A percentile compares a stretch with the other conserved stretches of the same genome.
phyloP scores from a whole-genome alignment of 108 stramenopile genomes.

The Discostella stelligeroides region DNA sequence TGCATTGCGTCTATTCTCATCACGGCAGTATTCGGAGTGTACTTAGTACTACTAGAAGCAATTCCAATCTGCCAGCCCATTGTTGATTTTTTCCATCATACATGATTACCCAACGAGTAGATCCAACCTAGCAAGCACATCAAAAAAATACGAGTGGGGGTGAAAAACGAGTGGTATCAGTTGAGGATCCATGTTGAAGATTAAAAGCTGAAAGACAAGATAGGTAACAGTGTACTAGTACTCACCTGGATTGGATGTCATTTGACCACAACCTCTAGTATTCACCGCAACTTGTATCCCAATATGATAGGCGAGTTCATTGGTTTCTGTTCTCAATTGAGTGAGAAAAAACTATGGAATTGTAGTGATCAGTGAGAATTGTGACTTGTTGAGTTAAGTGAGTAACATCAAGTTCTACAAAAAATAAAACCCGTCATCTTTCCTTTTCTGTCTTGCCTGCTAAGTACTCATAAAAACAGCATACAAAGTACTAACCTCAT shows the following conservation, averaged over 20 bases:
- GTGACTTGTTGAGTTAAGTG: background rate
- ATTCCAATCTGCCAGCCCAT: background rate
- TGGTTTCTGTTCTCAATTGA: constrained; percentile 28
- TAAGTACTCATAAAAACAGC: background rate
- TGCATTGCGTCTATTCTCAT: background rate
- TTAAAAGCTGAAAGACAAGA: too few relatives aligned
- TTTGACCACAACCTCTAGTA: constrained; percentile 27
- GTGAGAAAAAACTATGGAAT: constrained; percentile 43
- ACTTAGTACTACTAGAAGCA: background rate
- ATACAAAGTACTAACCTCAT: constrained; percentile 20
- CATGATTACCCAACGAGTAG: constrained; percentile 48
- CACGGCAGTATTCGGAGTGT: background rate
- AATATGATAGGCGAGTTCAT: constrained; percentile 39
- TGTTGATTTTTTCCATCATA: constrained; percentile 4
- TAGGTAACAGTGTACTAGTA: too few relatives aligned
- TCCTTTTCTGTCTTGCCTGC: background rate
- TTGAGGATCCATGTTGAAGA: too few relatives aligned
- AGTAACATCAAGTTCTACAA: background rate
- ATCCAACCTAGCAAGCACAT: too few relatives aligned
- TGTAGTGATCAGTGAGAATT: background rate
- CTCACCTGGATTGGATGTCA: constrained; percentile 45
- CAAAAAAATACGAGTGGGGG: too few relatives aligned
- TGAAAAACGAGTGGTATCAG: too few relatives aligned
- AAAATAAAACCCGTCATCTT: background rate
- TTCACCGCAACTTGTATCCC: constrained; percentile 45